Percentiles rank a stretch among this genome's conserved stretches.
Evolutionary conservation across 1,139 yeast species (phyloP).

Genomic region (Kodamaea ohmeri): DNA sequence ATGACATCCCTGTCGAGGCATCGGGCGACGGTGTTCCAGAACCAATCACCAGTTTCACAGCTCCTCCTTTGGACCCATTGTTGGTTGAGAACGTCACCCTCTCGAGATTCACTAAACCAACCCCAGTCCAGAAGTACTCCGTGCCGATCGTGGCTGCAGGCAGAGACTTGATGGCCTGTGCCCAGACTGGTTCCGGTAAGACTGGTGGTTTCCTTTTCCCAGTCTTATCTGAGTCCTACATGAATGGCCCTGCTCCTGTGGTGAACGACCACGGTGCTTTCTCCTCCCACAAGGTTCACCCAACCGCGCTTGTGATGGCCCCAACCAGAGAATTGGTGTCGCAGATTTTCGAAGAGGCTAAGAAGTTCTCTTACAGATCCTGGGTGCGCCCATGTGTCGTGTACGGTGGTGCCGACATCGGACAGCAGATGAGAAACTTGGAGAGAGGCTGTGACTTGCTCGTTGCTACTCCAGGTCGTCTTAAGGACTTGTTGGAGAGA

Average conservation of each 20-base stretch:
- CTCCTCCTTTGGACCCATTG: conserved; percentile 89
- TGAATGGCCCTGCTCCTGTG: conserved; percentile 77
- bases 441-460: conserved; percentile 93
- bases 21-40: conserved; percentile 95
- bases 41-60: conserved; percentile 79
- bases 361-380: conserved; percentile 94
- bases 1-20: conserved; percentile 97
- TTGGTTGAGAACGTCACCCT: conserved; percentile 82
- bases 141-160: conserved; percentile 94
- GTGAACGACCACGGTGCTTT: conserved; percentile 58
- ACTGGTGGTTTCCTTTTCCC: conserved; percentile 99
- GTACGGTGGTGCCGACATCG: conserved; percentile 97
- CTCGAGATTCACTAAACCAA: conserved; percentile 92
- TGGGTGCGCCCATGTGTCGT: conserved; percentile 98
- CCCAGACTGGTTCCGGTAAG: conserved; percentile 99
- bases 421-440: conserved; percentile 81
- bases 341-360: conserved; percentile 94
- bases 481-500: conserved; percentile 92
- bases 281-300: conserved; percentile 75
- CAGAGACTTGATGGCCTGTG: conserved; percentile 99
- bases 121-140: conserved; percentile 98
- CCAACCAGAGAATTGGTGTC: conserved; percentile 99
- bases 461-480: conserved; percentile 99
- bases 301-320: conserved; percentile 93
- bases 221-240: conserved; percentile 86